A percentile compares a stretch with the other conserved stretches of the same genome.
Evolutionary conservation across 352 stramenopile species (phyloP).

Genomic region (Halophytophthora batemanensis): DNA sequence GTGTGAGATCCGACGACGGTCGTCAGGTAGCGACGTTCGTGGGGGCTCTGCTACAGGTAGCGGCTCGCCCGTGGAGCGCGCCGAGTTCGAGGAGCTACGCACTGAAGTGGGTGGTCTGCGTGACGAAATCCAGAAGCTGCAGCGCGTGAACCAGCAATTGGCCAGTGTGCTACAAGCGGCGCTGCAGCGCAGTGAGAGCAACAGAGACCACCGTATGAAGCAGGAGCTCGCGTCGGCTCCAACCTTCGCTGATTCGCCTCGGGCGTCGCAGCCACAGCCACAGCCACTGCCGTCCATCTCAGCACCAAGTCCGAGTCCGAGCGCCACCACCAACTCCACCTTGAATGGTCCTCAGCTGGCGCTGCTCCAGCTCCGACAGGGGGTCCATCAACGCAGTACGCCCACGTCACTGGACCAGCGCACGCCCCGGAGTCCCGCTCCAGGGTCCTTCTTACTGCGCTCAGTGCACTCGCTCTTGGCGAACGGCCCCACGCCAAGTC

Average conservation of each 20-base stretch:
- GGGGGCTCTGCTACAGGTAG: conserved; percentile 14
- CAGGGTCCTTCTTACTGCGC: conserved; percentile 40
- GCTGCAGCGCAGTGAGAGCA: conserved; percentile 23
- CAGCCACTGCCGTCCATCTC: conserved; percentile 23
- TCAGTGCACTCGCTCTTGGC: conserved; percentile 41
- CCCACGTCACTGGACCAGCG: conserved; percentile 15
- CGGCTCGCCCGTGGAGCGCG: conserved; percentile 40
- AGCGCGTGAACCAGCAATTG: conserved; percentile 65
- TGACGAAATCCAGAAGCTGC: conserved; percentile 68
- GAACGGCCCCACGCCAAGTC: conserved; percentile 26
- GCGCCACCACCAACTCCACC: conserved; percentile 7
- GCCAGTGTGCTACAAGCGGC: conserved; percentile 53
- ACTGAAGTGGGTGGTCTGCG: conserved; percentile 50
- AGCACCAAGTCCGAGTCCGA: conserved; percentile 32
- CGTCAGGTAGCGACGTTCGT: conserved; percentile 14
- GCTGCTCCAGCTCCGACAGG: conserved; percentile 30
- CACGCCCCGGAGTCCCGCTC: conserved; percentile 27
- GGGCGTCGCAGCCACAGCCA: conserved; percentile 10
- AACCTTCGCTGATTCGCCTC: conserved; percentile 10
- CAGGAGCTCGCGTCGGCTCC: conserved; percentile 10
- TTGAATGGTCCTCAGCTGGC: conserved; percentile 20
- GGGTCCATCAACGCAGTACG: conserved; percentile 12
- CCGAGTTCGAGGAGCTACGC: conserved; percentile 71
- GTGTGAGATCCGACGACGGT: conserved; percentile 71
- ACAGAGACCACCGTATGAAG: conserved; percentile 8